Percentiles rank a stretch among this genome's conserved stretches.
These are phyloP conservation scores for Oryza longistaminata DNA, from an alignment of 176 grass and related monocot species.

Conservation along the genomic window DNA sequence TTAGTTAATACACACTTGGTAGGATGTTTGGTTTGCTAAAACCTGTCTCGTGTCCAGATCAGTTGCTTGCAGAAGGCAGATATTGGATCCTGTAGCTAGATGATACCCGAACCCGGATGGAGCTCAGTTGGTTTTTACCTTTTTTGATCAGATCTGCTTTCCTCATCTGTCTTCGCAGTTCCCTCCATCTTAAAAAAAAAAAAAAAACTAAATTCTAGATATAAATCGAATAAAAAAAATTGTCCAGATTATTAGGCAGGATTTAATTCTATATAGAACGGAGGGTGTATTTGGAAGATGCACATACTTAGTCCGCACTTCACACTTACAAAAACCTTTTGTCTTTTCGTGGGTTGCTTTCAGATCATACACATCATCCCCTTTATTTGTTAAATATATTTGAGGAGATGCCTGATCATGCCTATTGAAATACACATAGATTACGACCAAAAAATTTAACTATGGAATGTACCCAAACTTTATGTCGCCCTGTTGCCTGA, in stretches of 20 bases:
- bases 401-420: too few species aligned
- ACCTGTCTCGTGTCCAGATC: background rate
- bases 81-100: background rate
- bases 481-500: too few species aligned
- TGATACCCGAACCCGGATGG: background rate
- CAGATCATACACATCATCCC: background rate
- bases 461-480: too few species aligned
- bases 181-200: background rate
- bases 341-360: too few species aligned
- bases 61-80: background rate
- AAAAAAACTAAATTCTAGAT: too few species aligned
- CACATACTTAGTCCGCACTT: too few species aligned
- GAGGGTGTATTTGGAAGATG: background rate
- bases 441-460: too few species aligned
- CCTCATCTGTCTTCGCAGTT: background rate
- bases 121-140: background rate
- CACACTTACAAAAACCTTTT: background rate
- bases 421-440: too few species aligned
- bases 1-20: background rate
- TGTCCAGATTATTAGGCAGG: too few species aligned
- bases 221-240: too few species aligned
- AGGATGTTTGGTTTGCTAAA: background rate
- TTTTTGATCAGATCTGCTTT: conserved; percentile 22
- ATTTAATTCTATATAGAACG: rapidly evolving
- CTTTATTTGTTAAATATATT: background rate